A percentile compares a stretch with the other conserved stretches of the same genome.
Conservation (phyloP, 345 rosid genomes). For the Arabis hirsuta region DNA sequence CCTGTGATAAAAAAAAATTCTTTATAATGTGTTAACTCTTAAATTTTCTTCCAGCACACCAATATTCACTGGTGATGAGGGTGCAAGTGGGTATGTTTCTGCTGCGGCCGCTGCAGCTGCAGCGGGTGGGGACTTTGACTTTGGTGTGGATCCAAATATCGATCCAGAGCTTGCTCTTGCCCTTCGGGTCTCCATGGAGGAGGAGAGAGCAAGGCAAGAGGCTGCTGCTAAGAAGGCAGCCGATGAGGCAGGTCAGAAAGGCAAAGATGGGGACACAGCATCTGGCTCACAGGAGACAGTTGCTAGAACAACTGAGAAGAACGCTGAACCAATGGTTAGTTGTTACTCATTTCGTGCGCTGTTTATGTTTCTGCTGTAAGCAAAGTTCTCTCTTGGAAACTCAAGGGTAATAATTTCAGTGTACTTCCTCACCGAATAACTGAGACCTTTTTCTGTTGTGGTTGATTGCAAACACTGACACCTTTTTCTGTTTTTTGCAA, state of each 20-base stretch:
- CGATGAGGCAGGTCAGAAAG: slow-evolving; percentile 60
- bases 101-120: slow-evolving; percentile 77
- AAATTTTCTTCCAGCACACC: slow-evolving; percentile 56
- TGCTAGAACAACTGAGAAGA: slow-evolving; percentile 49
- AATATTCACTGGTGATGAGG: slow-evolving; percentile 71
- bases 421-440: too few relatives aligned
- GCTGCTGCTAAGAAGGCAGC: slow-evolving; percentile 82
- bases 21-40: neutral
- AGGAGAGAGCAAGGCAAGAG: slow-evolving; percentile 91
- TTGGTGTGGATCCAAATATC: slow-evolving; percentile 79
- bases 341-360: slow-evolving; percentile 1
- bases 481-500: slow-evolving; percentile 35
- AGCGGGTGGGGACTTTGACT: slow-evolving; percentile 64
- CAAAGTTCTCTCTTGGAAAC: too few relatives aligned
- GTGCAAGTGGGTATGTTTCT: slow-evolving; percentile 72
- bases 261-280: slow-evolving; percentile 56
- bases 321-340: slow-evolving; percentile 58
- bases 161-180: slow-evolving; percentile 90
- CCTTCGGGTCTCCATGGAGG: slow-evolving; percentile 83
- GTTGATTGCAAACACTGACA: too few relatives aligned
- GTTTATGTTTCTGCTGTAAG: slow-evolving; percentile 1
- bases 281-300: slow-evolving; percentile 57
- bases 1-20: too few relatives aligned
- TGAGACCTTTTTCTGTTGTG: neutral
- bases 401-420: too few relatives aligned